phyloP scores from a whole-genome alignment of 495 filamentous ascomycete species.

The Acidomyces sp. region DNA sequence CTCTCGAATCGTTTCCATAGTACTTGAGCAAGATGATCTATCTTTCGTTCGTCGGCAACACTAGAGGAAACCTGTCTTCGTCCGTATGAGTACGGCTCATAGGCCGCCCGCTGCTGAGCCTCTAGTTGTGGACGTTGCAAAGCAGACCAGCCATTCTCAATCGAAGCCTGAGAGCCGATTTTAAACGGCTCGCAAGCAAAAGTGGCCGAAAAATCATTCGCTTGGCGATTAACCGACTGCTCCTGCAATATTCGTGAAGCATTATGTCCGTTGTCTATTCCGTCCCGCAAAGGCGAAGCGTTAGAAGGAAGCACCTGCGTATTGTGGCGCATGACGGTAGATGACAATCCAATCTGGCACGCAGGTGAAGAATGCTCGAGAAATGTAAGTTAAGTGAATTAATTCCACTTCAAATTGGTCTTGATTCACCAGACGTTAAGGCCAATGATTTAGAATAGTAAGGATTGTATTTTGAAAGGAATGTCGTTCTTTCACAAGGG shows the following conservation, averaged over 20 bases:
- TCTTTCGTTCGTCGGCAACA: too few relatives aligned
- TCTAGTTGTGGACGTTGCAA: too few relatives aligned
- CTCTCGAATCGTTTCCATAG: slow-evolving; percentile 24
- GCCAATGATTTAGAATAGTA: slow-evolving; percentile 14
- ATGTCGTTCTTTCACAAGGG: too few relatives aligned
- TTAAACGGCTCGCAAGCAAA: too few relatives aligned
- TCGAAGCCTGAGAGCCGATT: too few relatives aligned
- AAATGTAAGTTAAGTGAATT: slow-evolving; percentile 22
- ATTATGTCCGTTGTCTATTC: slow-evolving; percentile 1
- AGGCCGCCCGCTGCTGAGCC: too few relatives aligned
- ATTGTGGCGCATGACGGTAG: slow-evolving; percentile 17
- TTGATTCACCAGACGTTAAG: too few relatives aligned
- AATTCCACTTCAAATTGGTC: too few relatives aligned
- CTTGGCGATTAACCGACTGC: slow-evolving; percentile 27
- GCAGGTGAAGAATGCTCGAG: slow-evolving; percentile 18
- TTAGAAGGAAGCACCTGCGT: slow-evolving; percentile 32
- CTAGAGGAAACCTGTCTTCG: too few relatives aligned
- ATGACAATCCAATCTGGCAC: slow-evolving; percentile 12
- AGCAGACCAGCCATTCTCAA: slow-evolving; percentile 10
- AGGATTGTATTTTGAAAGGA: slow-evolving; percentile 36
- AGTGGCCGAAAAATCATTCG: slow-evolving; percentile 4
- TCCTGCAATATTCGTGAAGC: slow-evolving; percentile 24
- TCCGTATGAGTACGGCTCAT: too few relatives aligned
- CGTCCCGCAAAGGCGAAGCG: slow-evolving; percentile 23
- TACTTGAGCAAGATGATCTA: too few relatives aligned